These are phyloP conservation scores for Coffea humblotiana DNA, from an alignment of 305 asterid species.

Conservation along the genomic window DNA sequence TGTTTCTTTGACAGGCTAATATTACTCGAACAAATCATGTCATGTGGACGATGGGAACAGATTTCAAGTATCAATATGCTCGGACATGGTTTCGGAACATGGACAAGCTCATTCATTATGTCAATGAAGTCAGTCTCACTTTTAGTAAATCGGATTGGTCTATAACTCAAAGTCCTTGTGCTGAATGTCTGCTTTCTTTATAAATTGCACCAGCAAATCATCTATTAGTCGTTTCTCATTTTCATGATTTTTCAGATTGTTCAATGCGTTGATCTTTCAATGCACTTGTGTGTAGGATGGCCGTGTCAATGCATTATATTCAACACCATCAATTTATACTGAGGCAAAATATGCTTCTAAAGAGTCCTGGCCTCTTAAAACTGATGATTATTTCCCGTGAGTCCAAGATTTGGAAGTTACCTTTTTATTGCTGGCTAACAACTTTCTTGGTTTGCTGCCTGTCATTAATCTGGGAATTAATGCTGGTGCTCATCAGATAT, in stretches of 20 bases:
- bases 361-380: slow-evolving; percentile 94
- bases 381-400: slow-evolving; percentile 94
- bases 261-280: background rate
- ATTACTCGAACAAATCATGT: slow-evolving; percentile 90
- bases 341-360: slow-evolving; percentile 77
- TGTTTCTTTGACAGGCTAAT: slow-evolving; percentile 58
- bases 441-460: background rate
- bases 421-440: background rate
- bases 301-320: slow-evolving; percentile 92
- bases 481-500: slow-evolving; percentile 54
- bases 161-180: background rate
- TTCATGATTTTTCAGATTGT: background rate
- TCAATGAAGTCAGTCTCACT: slow-evolving; percentile 64
- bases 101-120: slow-evolving; percentile 99
- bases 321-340: slow-evolving; percentile 90
- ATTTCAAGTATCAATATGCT: slow-evolving; percentile 92
- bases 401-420: slow-evolving; percentile 24
- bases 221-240: background rate
- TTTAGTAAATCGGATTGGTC: no score
- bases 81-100: slow-evolving; percentile 80
- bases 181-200: background rate
- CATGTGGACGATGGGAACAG: slow-evolving; percentile 99
- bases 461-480: slow-evolving; percentile 11
- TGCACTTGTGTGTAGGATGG: slow-evolving; percentile 66
- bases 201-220: background rate